Percentiles rank a stretch among this genome's conserved stretches.
Evolutionary conservation across 1,284 basidiomycete genomes (phyloP).

Genomic region (Anthracocystis walkeri): DNA sequence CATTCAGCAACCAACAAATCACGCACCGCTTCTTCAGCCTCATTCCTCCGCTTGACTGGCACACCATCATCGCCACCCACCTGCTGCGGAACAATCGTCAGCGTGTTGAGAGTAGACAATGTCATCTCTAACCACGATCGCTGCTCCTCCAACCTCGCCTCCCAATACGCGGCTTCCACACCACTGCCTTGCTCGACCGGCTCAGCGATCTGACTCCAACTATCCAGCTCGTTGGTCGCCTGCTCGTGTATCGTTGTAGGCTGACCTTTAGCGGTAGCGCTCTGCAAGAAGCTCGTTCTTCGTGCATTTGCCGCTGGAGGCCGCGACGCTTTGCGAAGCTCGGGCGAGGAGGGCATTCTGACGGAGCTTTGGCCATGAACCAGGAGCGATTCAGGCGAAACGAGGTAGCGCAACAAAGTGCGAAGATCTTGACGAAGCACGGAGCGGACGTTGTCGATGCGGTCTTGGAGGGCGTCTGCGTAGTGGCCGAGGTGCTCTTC

Average conservation of each 20-base stretch:
- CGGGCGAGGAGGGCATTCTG: slow-evolving; percentile 21
- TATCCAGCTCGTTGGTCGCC: slow-evolving; percentile 27
- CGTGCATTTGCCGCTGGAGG: slow-evolving; percentile 9
- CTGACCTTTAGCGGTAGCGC: not conserved
- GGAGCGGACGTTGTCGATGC: slow-evolving; percentile 81
- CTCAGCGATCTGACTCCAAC: slow-evolving; percentile 70
- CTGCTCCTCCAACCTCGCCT: slow-evolving; percentile 43
- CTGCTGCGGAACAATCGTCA: slow-evolving; percentile 4
- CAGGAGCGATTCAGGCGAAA: slow-evolving; percentile 52
- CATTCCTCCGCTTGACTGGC: slow-evolving; percentile 19
- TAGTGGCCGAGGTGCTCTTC: slow-evolving; percentile 78
- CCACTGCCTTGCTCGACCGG: slow-evolving; percentile 83
- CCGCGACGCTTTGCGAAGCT: slow-evolving; percentile 15
- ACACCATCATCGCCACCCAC: not conserved
- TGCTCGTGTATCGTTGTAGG: slow-evolving; percentile 6
- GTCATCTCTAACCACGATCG: slow-evolving; percentile 49
- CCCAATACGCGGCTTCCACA: slow-evolving; percentile 33
- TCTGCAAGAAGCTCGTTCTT: slow-evolving; percentile 33
- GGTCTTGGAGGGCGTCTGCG: slow-evolving; percentile 82
- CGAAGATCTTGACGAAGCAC: slow-evolving; percentile 86
- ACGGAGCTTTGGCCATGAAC: slow-evolving; percentile 20
- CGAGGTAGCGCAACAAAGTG: slow-evolving; percentile 77
- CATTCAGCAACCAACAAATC: slow-evolving; percentile 38
- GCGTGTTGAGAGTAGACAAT: slow-evolving; percentile 24
- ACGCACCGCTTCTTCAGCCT: slow-evolving; percentile 51